Percentiles rank a stretch among this genome's conserved stretches.
Evolutionary conservation across 345 rosid genomes (phyloP).

Genomic region (Arabis hirsuta): DNA sequence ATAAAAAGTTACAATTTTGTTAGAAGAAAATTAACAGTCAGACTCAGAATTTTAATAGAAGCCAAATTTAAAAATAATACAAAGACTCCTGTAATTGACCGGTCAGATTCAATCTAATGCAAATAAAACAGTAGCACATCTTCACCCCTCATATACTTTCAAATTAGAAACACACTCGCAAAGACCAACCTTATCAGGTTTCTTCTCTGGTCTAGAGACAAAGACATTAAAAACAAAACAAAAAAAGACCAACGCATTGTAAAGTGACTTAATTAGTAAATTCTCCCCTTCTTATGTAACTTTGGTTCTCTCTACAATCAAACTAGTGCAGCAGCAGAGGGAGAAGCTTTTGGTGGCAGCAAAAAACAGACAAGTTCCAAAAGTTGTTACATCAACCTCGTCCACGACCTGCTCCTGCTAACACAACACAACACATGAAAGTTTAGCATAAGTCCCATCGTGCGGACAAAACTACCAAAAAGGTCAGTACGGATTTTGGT

Average conservation of each 20-base stretch:
- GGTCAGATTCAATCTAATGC: neutral
- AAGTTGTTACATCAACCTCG: conserved; percentile 39
- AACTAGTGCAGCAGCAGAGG: conserved; percentile 16
- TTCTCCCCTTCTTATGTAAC: conserved; percentile 3
- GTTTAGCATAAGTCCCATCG: neutral
- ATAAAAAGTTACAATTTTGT: neutral
- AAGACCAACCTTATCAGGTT: neutral
- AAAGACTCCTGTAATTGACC: neutral
- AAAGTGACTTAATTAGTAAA: neutral
- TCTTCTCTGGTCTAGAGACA: conserved; percentile 5
- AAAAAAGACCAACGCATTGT: neutral
- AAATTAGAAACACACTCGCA: conserved; percentile 1
- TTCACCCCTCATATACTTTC: neutral
- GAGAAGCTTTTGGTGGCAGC: conserved; percentile 6
- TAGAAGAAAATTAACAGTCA: too few relatives aligned
- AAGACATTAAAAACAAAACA: neutral
- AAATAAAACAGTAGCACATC: neutral
- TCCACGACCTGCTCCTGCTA: conserved; percentile 44
- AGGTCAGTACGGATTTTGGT: neutral
- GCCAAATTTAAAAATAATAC: neutral
- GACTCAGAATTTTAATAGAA: too few relatives aligned
- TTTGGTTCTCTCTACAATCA: conserved; percentile 23
- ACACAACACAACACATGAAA: neutral
- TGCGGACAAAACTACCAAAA: neutral
- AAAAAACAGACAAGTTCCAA: neutral